A percentile compares a stretch with the other conserved stretches of the same genome.
phyloP scores from a whole-genome alignment of 1,139 yeast species.

The Yamadazyma sp. region DNA sequence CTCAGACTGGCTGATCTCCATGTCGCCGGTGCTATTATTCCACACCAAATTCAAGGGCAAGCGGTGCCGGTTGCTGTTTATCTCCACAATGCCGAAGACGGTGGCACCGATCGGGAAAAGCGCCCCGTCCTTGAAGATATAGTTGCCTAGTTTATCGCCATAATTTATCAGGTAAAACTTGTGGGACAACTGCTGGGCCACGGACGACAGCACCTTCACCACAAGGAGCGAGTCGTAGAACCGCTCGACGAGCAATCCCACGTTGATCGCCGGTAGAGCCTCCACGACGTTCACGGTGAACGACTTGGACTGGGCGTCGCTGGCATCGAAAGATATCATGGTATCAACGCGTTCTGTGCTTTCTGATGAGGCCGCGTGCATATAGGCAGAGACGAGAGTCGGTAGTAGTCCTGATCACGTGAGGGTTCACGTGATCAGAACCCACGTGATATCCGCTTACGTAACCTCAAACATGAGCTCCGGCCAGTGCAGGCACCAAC shows the following conservation, averaged over 20 bases:
- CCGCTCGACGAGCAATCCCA: slow-evolving; percentile 12
- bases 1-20: not conserved
- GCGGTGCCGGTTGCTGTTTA: slow-evolving; percentile 11
- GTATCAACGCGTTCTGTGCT: slow-evolving; percentile 4
- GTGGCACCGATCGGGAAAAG: slow-evolving; percentile 17
- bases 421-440: too few species aligned
- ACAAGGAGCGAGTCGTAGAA: slow-evolving; percentile 11
- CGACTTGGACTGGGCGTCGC: slow-evolving; percentile 1
- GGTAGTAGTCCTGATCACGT: too few species aligned
- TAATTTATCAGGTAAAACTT: slow-evolving; percentile 7
- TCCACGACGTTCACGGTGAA: slow-evolving; percentile 10
- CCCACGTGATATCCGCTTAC: too few species aligned
- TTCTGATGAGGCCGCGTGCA: too few species aligned
- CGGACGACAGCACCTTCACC: slow-evolving; percentile 8
- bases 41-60: slow-evolving; percentile 3
- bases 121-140: slow-evolving; percentile 20
- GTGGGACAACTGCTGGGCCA: slow-evolving; percentile 1
- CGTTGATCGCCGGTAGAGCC: slow-evolving; percentile 8
- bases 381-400: too few species aligned
- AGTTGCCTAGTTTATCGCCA: slow-evolving; percentile 15
- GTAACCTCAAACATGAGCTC: too few species aligned
- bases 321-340: slow-evolving; percentile 9
- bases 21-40: not conserved
- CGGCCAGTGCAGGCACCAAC: too few species aligned
- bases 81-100: slow-evolving; percentile 19